A percentile compares a stretch with the other conserved stretches of the same genome.
Conservation (phyloP, 352 stramenopile genomes). For the Pythium brachiatum region DNA sequence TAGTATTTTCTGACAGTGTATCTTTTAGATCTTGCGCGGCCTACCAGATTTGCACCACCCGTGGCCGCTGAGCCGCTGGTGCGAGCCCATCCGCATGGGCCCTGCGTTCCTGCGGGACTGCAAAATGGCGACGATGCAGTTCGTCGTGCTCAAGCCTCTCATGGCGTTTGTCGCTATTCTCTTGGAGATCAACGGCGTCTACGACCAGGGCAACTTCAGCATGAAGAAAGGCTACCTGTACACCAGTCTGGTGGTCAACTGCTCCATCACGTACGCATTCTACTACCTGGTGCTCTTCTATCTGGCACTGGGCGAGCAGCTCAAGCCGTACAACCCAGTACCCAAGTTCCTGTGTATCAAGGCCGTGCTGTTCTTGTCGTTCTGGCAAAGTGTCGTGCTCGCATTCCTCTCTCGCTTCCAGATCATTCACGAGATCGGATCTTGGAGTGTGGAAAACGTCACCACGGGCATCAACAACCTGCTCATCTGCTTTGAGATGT, state of each 20-base stretch:
- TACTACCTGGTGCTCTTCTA: constrained; percentile 98
- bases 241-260: constrained; percentile 93
- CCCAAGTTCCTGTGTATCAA: constrained; percentile 99
- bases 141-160: constrained; percentile 93
- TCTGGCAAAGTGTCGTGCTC: constrained; percentile 96
- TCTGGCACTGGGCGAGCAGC: constrained; percentile 85
- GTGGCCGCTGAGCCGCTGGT: constrained; percentile 72
- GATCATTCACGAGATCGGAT: constrained; percentile 89
- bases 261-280: constrained; percentile 96
- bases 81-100: constrained; percentile 72
- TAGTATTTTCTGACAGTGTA: constrained; percentile 9
- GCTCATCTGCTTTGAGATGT: constrained; percentile 99
- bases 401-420: constrained; percentile 87
- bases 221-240: constrained; percentile 88
- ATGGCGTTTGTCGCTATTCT: constrained; percentile 89
- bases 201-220: constrained; percentile 87
- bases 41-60: constrained; percentile 69
- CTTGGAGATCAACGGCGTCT: constrained; percentile 73
- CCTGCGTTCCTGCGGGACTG: constrained; percentile 91
- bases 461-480: constrained; percentile 97
- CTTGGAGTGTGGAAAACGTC: constrained; percentile 94
- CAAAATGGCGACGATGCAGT: constrained; percentile 95
- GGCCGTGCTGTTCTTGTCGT: constrained; percentile 98
- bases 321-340: constrained; percentile 93
- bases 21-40: constrained; percentile 37